Evolutionary conservation across 139 green algal genomes (phyloP).

Genomic region (Chlamydomonas schloesseri): DNA sequence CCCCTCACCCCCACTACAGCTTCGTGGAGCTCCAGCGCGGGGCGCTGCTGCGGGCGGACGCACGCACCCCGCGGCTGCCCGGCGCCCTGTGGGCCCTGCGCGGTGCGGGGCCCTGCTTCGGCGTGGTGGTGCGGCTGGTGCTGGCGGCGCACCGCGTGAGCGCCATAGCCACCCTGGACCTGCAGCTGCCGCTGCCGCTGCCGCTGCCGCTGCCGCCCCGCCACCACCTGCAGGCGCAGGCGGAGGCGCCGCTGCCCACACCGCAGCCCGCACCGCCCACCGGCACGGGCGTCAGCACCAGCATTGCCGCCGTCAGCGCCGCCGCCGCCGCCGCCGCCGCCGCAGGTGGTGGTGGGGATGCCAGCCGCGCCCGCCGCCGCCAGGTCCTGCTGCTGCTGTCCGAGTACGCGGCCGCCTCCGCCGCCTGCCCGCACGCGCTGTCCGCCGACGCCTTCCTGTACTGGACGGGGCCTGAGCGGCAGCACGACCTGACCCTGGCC

Average conservation of each 20-base stretch:
- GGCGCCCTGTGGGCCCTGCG: slow-evolving; percentile 9
- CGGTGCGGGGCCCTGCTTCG: background rate
- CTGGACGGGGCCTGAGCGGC: background rate
- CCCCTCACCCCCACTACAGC: background rate
- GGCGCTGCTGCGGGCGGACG: background rate
- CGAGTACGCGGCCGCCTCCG: background rate
- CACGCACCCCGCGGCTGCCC: background rate
- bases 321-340: background rate
- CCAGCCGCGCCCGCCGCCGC: background rate
- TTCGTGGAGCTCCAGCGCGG: background rate
- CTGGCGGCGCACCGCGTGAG: background rate
- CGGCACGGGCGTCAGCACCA: too few species aligned
- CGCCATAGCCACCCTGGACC: background rate
- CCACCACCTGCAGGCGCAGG: too few species aligned
- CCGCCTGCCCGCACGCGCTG: background rate
- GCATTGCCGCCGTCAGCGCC: background rate
- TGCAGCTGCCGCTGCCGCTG: background rate
- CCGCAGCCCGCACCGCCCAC: too few species aligned
- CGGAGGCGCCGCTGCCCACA: too few species aligned
- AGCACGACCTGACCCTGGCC: background rate
- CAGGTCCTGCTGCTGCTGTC: background rate
- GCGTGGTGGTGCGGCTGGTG: background rate
- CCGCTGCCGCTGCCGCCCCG: too few species aligned
- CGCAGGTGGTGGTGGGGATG: background rate
- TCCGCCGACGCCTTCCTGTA: slow-evolving; percentile 8